Percentiles rank a stretch among this genome's conserved stretches.
Conservation (phyloP, 176 grass and related monocot genomes). For the Oryza nivara region DNA sequence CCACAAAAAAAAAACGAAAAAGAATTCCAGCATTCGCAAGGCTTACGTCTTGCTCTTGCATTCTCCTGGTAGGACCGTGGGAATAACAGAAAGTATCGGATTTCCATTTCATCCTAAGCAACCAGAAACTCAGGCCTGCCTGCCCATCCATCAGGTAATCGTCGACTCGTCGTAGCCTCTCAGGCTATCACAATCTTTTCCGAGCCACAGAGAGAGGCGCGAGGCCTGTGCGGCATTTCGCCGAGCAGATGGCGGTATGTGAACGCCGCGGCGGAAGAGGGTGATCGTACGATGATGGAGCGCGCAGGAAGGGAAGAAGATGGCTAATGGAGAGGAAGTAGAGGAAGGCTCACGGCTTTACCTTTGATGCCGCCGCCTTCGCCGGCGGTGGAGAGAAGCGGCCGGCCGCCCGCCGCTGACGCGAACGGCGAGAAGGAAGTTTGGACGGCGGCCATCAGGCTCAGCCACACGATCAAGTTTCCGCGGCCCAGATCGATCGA, state of each 20-base stretch:
- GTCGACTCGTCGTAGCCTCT: too few species aligned
- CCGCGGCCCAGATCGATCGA: too few species aligned
- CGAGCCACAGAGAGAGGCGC: not conserved
- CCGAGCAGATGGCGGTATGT: not conserved
- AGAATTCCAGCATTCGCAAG: not conserved
- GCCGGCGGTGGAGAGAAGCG: not conserved
- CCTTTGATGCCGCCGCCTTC: not conserved
- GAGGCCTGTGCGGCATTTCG: not conserved
- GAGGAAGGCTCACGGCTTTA: not conserved
- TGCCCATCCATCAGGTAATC: not conserved
- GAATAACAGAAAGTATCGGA: not conserved
- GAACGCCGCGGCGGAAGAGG: not conserved
- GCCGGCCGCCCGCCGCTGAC: not conserved
- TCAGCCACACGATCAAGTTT: too few species aligned
- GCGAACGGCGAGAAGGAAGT: not conserved
- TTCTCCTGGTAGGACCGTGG: too few species aligned
- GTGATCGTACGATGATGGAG: not conserved
- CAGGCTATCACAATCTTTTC: not conserved
- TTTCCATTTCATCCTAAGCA: not conserved
- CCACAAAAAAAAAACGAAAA: not conserved
- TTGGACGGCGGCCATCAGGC: not conserved
- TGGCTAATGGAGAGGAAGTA: not conserved
- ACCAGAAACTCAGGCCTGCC: not conserved
- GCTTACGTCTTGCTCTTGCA: not conserved
- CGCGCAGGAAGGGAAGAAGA: not conserved